A percentile compares a stretch with the other conserved stretches of the same genome.
phyloP scores from a whole-genome alignment of 129 eudicot genomes.

The Flaveria sonorensis region DNA sequence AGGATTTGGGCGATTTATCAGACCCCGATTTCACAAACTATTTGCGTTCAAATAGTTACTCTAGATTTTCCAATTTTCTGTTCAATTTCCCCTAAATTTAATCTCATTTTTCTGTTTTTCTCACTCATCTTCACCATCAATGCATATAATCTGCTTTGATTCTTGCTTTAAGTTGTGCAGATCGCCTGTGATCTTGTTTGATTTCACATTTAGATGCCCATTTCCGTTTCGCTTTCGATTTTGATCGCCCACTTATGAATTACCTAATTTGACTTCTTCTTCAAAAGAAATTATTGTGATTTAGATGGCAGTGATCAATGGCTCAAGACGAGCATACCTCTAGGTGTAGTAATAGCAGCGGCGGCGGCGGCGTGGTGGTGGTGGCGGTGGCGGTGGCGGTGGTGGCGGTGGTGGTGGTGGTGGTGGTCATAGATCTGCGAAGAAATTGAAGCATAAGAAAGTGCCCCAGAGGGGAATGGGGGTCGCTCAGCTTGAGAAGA shows the following conservation, averaged over 20 bases:
- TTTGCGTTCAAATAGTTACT: conserved; percentile 48
- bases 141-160: conserved; percentile 29
- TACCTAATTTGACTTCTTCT: conserved; percentile 23
- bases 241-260: conserved; percentile 4
- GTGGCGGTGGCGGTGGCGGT: conserved; percentile 1
- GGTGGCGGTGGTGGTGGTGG: conserved; percentile 35
- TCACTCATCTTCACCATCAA: conserved; percentile 24
- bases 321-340: conserved; percentile 66
- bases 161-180: neutral
- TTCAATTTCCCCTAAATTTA: conserved; percentile 4
- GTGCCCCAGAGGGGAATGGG: conserved; percentile 96
- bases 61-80: conserved; percentile 53
- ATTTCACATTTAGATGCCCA: conserved; percentile 47
- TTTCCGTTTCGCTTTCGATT: conserved; percentile 37
- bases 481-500: conserved; percentile 92
- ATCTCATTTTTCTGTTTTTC: neutral
- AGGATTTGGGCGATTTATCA: conserved; percentile 68
- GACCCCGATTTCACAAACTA: conserved; percentile 26
- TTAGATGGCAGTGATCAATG: conserved; percentile 72
- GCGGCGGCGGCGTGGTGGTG: conserved; percentile 19
- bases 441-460: conserved; percentile 70
- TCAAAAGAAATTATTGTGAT: conserved; percentile 33
- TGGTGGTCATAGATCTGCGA: conserved; percentile 45
- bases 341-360: conserved; percentile 49
- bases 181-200: conserved; percentile 35